Evolutionary conservation across 441 rosid species (phyloP).

Genomic region (Populus hybrid): DNA sequence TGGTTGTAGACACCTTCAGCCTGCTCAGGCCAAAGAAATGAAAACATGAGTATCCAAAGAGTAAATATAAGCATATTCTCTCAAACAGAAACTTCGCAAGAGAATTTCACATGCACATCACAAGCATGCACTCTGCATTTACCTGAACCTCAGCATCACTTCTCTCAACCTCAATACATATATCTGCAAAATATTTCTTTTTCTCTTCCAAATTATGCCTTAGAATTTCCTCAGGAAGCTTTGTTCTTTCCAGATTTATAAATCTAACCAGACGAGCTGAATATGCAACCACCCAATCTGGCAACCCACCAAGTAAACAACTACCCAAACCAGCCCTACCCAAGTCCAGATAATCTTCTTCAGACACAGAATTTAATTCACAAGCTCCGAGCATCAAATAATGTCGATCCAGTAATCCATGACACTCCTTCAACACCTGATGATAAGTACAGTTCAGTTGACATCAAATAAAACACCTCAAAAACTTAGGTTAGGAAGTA

Average conservation of each 20-base stretch:
- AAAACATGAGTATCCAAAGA: slow-evolving; percentile 1
- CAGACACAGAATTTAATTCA: slow-evolving; percentile 44
- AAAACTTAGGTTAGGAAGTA: background rate
- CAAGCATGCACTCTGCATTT: slow-evolving; percentile 10
- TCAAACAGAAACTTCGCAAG: background rate
- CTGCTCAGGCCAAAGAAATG: slow-evolving; percentile 36
- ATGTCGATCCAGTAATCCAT: slow-evolving; percentile 86
- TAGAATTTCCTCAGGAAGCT: slow-evolving; percentile 91
- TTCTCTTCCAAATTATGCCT: slow-evolving; percentile 96
- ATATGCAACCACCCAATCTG: slow-evolving; percentile 93
- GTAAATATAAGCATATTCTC: background rate
- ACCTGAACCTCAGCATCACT: slow-evolving; percentile 99
- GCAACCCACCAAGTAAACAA: slow-evolving; percentile 97
- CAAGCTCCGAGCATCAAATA: slow-evolving; percentile 66
- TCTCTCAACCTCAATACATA: slow-evolving; percentile 82
- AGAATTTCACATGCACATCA: background rate
- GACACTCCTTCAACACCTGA: slow-evolving; percentile 91
- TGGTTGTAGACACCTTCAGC: slow-evolving; percentile 99
- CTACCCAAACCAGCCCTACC: slow-evolving; percentile 98
- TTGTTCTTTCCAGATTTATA: slow-evolving; percentile 91
- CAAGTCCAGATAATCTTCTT: slow-evolving; percentile 95
- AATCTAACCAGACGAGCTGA: slow-evolving; percentile 97
- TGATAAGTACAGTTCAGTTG: slow-evolving; percentile 15
- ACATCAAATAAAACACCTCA: background rate
- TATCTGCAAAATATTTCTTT: slow-evolving; percentile 72